Percentiles rank a stretch among this genome's conserved stretches.
Evolutionary conservation across 1,139 yeast species (phyloP).

Genomic region (Diutina catenulata): DNA sequence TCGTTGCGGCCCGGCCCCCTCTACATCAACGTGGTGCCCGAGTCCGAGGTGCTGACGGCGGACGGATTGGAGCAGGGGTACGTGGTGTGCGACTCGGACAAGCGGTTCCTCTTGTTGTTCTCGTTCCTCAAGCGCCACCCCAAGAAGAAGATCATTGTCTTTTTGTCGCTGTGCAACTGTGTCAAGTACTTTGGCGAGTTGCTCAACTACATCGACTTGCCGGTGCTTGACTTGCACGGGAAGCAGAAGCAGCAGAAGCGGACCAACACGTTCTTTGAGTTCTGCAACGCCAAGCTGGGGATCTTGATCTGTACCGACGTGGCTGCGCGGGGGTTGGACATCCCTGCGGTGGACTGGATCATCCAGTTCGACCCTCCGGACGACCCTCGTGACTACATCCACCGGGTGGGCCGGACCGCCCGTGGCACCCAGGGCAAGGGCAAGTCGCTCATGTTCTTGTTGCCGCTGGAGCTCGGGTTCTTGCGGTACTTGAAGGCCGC

Average conservation of each 20-base stretch:
- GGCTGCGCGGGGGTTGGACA: slow-evolving; percentile 96
- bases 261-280: slow-evolving; percentile 94
- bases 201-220: slow-evolving; percentile 87
- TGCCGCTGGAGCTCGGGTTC: slow-evolving; percentile 91
- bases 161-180: slow-evolving; percentile 91
- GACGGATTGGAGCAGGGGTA: slow-evolving; percentile 97
- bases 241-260: slow-evolving; percentile 97
- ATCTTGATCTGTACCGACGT: slow-evolving; percentile 91
- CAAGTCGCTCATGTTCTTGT: slow-evolving; percentile 84
- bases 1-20: slow-evolving; percentile 92
- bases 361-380: slow-evolving; percentile 97
- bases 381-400: slow-evolving; percentile 97
- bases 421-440: slow-evolving; percentile 91
- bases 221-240: slow-evolving; percentile 93
- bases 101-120: slow-evolving; percentile 77
- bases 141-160: slow-evolving; percentile 88
- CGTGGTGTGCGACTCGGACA: slow-evolving; percentile 94
- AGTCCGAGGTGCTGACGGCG: slow-evolving; percentile 76
- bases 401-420: slow-evolving; percentile 97
- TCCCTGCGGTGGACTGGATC: slow-evolving; percentile 96
- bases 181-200: slow-evolving; percentile 94
- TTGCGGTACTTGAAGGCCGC: slow-evolving; percentile 91
- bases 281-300: slow-evolving; percentile 93
- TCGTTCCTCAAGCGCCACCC: slow-evolving; percentile 86
- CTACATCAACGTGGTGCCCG: slow-evolving; percentile 87